These are phyloP conservation scores for Bertia moriformis DNA, from an alignment of 2,329 filamentous ascomycete species.

Conservation along the genomic window DNA sequence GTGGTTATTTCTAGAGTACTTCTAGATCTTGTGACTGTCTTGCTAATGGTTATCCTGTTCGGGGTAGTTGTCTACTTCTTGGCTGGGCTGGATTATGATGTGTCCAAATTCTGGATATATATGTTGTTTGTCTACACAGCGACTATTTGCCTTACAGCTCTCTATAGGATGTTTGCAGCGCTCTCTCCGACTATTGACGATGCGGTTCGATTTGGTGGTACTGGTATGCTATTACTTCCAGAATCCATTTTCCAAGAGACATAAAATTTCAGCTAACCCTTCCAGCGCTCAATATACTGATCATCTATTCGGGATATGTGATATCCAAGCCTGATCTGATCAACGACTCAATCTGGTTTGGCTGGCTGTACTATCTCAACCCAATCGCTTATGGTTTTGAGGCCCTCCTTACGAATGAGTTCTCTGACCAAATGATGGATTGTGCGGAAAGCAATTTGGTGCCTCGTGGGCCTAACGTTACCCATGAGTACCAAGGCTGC, in stretches of 20 bases:
- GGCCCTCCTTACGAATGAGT: slow-evolving; percentile 46
- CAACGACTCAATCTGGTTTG: slow-evolving; percentile 29
- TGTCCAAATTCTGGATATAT: background rate
- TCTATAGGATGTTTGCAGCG: slow-evolving; percentile 34
- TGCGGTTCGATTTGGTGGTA: slow-evolving; percentile 40
- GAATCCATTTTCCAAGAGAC: no score
- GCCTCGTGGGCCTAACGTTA: slow-evolving; percentile 30
- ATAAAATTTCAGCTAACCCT: slow-evolving; percentile 43
- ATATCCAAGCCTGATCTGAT: slow-evolving; percentile 30
- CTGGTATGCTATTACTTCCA: slow-evolving; percentile 43
- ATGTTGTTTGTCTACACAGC: background rate
- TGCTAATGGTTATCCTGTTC: background rate
- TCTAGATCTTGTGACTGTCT: background rate
- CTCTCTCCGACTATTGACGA: slow-evolving; percentile 44
- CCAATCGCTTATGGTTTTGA: slow-evolving; percentile 38
- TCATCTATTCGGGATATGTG: slow-evolving; percentile 40
- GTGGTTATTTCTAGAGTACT: background rate
- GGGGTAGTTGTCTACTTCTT: background rate
- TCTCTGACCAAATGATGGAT: slow-evolving; percentile 31
- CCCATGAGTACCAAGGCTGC: slow-evolving; percentile 38
- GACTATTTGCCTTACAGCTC: slow-evolving; percentile 6
- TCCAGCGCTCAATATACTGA: slow-evolving; percentile 34
- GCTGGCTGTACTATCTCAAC: slow-evolving; percentile 38
- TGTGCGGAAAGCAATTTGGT: slow-evolving; percentile 33
- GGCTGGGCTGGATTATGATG: background rate